Evolutionary conservation across 2,329 filamentous ascomycete species (phyloP), one percentile per base, ranked within the genome.

Genomic region (Tolypocladium inflatum): DNA sequence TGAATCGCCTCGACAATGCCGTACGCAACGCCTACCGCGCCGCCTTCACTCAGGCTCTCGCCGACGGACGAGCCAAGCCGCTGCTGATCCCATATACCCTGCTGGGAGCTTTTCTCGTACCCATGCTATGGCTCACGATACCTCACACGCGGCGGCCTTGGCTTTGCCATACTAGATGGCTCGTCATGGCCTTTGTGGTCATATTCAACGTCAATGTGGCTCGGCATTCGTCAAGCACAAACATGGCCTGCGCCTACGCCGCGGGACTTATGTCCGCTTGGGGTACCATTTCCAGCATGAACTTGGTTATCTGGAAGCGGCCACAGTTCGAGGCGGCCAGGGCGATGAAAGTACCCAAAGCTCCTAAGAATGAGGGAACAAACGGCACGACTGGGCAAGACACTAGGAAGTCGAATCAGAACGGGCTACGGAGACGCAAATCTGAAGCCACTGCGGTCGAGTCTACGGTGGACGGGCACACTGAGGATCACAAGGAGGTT

Each of bases 261-360:
- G 67, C 73, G 2, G 84, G 84, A 0, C 64, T 86, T 54, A 64
- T 78, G 42, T 73, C 73, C 4, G 67, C 71, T 4, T 86, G 80
- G 79, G 75, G 77, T 1, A 77, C 79, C 13, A 66, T 85, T 21
- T 77, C 76, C 69, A 74, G 69, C 41, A 64, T 79, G 57, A 75
- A 76, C 23, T 66, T 82, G 64, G 67, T 87, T 30, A 67, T 86
- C 2, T 82, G 80, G 71, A 79, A 74, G 52, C 70, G 74, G 21
- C 81, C 83, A 4, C 84, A 86, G 66, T 79, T 78, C 66, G 80
- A 83, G 23, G 78, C 78, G 0, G 81, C 77, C 60, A 76, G 83
- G 61, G 74, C 80, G 0, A 68, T 78, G 56, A 75, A 71, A 59
- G 39, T 62, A 23, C 57, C 15, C 21, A 42, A 38, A 35, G 30